Evolutionary conservation across 2,329 filamentous ascomycete species (phyloP).

Genomic region (Juglanconis oblonga): DNA sequence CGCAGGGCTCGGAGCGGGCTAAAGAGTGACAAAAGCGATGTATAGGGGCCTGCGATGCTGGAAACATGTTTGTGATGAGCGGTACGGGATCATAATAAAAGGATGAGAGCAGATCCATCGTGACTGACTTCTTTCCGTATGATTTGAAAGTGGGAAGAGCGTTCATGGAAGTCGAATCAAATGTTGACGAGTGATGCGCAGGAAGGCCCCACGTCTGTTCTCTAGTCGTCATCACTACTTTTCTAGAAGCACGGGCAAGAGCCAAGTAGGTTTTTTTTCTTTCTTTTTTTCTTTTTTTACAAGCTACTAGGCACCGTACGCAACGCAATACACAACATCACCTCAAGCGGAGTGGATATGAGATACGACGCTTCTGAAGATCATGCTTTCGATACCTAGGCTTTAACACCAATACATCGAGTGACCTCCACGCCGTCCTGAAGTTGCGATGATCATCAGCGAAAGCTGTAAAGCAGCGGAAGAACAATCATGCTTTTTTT

Average conservation of each 20-base stretch:
- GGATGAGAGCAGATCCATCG: not conserved
- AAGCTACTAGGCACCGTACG: too few relatives aligned
- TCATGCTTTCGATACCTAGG: not conserved
- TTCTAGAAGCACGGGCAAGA: too few relatives aligned
- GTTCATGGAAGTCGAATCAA: not conserved
- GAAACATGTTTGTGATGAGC: not conserved
- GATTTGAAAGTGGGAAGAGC: not conserved
- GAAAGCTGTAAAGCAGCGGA: too few relatives aligned
- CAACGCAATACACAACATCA: too few relatives aligned
- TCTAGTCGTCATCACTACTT: too few relatives aligned
- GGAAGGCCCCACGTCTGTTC: too few relatives aligned
- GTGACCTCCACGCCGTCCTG: conserved; percentile 64
- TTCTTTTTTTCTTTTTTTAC: too few relatives aligned
- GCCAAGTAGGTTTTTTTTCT: too few relatives aligned
- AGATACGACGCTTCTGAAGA: too few relatives aligned
- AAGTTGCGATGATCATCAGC: not conserved
- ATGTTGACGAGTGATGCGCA: not conserved
- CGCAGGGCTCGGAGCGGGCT: not conserved
- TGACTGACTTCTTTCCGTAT: not conserved
- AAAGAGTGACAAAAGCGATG: not conserved
- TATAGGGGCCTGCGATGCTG: not conserved
- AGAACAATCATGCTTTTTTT: not conserved
- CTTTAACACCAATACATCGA: conserved; percentile 45
- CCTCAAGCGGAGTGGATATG: too few relatives aligned
- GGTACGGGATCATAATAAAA: not conserved